These are phyloP conservation scores for Fusarium verrucosum DNA, from an alignment of 2,329 filamentous ascomycete genomes.

Conservation along the genomic window DNA sequence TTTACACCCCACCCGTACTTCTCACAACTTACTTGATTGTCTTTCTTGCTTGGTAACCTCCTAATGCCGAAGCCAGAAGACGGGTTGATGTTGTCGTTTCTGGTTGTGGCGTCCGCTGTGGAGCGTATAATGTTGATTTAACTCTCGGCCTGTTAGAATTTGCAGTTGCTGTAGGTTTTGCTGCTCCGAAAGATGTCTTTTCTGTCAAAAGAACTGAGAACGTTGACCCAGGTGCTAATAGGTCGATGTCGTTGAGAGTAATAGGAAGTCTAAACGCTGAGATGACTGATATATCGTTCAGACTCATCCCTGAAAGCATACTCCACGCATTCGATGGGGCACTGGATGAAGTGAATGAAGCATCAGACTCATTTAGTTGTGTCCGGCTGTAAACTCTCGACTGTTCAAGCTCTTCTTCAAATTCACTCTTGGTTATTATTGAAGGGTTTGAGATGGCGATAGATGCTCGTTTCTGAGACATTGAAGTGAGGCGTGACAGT, in stretches of 20 bases:
- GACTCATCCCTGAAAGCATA: slow-evolving; percentile 8
- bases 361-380: not conserved
- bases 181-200: not conserved
- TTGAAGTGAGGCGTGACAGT: not conserved
- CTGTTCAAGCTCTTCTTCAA: not conserved
- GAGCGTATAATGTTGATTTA: not conserved
- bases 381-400: slow-evolving; percentile 1
- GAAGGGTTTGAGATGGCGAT: not conserved
- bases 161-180: fast-evolving
- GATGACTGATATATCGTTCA: slow-evolving; percentile 4
- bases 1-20: not conserved
- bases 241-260: not conserved
- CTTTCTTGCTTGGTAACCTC: not conserved
- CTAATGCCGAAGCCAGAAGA: not conserved
- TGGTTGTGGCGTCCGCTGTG: not conserved
- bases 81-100: not conserved
- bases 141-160: not conserved
- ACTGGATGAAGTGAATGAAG: slow-evolving; percentile 1
- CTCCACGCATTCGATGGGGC: slow-evolving; percentile 2
- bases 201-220: not conserved
- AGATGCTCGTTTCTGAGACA: not conserved
- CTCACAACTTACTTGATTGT: not conserved
- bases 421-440: not conserved
- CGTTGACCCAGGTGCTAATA: slow-evolving; percentile 5
- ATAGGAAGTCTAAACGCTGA: slow-evolving; percentile 5